Evolutionary conservation across 495 filamentous ascomycete genomes (phyloP).

Genomic region (Chaetomium cochliodes): DNA sequence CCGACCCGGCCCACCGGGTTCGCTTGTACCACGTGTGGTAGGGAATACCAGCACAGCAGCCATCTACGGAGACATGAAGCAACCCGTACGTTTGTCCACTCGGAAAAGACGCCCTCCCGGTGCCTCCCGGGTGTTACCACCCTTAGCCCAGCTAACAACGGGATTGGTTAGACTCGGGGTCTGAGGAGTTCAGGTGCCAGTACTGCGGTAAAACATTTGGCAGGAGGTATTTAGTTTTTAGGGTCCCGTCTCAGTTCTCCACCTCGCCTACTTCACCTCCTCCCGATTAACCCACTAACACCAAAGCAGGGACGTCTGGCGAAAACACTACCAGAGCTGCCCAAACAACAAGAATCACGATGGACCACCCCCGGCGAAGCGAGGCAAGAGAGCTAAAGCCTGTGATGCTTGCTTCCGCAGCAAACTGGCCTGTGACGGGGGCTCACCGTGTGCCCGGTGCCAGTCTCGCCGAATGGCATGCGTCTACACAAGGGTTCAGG

Average conservation of each 20-base stretch:
- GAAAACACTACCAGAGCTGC: conserved; percentile 20
- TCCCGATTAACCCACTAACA: background rate
- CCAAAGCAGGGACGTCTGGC: conserved; percentile 21
- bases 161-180: background rate
- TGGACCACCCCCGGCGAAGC: conserved; percentile 11
- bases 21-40: conserved; percentile 1
- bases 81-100: conserved; percentile 7
- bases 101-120: background rate
- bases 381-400: conserved; percentile 18
- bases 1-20: background rate
- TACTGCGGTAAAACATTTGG: background rate
- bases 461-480: background rate
- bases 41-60: conserved; percentile 11
- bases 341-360: conserved; percentile 15
- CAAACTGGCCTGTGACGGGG: conserved; percentile 17
- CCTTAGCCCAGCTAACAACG: background rate
- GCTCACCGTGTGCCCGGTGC: conserved; percentile 14
- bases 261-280: background rate
- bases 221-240: background rate
- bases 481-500: conserved; percentile 3
- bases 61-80: conserved; percentile 16
- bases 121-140: no score
- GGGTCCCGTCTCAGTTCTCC: background rate
- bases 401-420: conserved; percentile 24
- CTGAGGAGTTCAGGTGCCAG: conserved; percentile 4